These are phyloP conservation scores for Claviceps sp. DNA, from an alignment of 2,329 filamentous ascomycete species.

Conservation along the genomic window DNA sequence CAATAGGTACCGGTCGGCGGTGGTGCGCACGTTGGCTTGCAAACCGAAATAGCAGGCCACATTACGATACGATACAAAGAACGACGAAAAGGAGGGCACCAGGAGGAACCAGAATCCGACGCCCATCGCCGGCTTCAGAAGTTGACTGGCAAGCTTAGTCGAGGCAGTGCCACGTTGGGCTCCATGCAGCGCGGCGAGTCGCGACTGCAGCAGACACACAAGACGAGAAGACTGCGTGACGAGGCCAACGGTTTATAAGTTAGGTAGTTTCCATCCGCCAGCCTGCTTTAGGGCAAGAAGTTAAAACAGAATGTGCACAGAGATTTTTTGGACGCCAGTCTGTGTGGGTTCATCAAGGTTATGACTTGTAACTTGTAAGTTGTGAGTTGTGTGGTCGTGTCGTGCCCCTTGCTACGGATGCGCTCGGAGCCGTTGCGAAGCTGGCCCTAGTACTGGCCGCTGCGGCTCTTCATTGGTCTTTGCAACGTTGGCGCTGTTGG, in stretches of 20 bases:
- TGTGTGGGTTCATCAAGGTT: too few species aligned
- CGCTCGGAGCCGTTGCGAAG: too few species aligned
- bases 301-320: background rate
- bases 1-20: too few species aligned
- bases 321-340: too few species aligned
- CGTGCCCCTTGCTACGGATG: too few species aligned
- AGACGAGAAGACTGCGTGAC: background rate
- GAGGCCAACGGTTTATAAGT: background rate
- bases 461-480: background rate
- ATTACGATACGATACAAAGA: background rate
- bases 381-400: too few species aligned
- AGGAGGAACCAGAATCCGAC: background rate
- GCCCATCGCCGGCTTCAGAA: background rate
- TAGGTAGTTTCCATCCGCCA: background rate
- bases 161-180: conserved; percentile 2
- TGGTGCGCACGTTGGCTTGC: background rate
- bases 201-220: background rate
- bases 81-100: background rate
- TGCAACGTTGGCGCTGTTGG: background rate
- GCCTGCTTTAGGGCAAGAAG: background rate
- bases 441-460: background rate
- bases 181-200: background rate
- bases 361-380: too few species aligned
- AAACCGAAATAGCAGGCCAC: background rate
- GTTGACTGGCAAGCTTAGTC: background rate